Percentiles rank a stretch among this genome's conserved stretches.
phyloP scores from a whole-genome alignment of 176 grass and related monocot genomes.

The Hyparrhenia diplandra region DNA sequence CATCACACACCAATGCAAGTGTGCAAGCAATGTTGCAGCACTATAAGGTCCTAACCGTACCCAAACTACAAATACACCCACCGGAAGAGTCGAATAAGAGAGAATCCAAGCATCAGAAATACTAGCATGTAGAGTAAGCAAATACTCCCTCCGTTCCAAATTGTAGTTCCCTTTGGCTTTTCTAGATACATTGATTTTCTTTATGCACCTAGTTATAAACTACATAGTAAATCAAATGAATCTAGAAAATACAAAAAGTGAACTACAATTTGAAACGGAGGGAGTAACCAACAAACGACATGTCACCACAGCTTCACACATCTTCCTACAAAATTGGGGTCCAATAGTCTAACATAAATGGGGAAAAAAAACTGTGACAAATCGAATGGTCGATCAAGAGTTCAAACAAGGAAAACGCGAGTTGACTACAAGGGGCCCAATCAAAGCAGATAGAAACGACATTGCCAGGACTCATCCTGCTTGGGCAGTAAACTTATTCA shows the following conservation, averaged over 20 bases:
- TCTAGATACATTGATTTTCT: no score
- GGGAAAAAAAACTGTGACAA: not conserved
- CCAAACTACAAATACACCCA: not conserved
- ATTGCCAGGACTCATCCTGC: conserved; percentile 2
- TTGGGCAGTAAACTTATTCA: not conserved
- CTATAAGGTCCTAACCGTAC: not conserved
- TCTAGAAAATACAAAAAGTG: no score
- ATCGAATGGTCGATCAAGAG: not conserved
- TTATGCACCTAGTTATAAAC: no score
- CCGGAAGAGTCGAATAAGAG: not conserved
- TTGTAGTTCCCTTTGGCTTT: no score
- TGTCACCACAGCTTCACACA: not conserved
- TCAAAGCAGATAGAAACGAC: conserved; percentile 13
- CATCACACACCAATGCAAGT: not conserved
- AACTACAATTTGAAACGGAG: no score
- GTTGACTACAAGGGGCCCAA: not conserved
- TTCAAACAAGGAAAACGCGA: not conserved
- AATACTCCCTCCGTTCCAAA: no score
- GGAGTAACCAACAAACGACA: conserved; percentile 5
- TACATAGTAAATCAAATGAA: no score
- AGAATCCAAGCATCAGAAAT: not conserved
- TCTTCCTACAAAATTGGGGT: not conserved
- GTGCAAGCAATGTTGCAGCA: not conserved
- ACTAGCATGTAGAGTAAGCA: not conserved
- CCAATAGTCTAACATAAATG: not conserved